These are phyloP conservation scores for Colletotrichum coccodes DNA, from an alignment of 2,329 filamentous ascomycete species.

Conservation along the genomic window DNA sequence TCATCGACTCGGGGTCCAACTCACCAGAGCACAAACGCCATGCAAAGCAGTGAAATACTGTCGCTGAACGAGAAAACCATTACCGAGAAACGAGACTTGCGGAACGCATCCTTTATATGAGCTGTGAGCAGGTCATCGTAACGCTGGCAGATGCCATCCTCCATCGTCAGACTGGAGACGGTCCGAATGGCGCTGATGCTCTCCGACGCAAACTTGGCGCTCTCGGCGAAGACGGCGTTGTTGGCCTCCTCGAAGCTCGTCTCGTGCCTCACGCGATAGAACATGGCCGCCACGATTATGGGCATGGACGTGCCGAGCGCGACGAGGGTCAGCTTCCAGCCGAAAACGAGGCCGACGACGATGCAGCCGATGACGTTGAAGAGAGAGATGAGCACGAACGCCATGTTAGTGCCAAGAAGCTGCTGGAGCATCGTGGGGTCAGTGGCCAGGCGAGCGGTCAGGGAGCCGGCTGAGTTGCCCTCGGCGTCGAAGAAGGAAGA, in stretches of 20 bases:
- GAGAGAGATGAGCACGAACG: constrained; percentile 30
- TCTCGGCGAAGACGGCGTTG: constrained; percentile 27
- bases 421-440: constrained; percentile 34
- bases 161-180: constrained; percentile 31
- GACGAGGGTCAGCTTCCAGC: constrained; percentile 51
- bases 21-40: constrained; percentile 33
- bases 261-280: constrained; percentile 32
- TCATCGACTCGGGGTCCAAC: background rate
- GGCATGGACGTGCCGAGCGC: constrained; percentile 38
- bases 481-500: constrained; percentile 44
- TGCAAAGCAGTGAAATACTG: constrained; percentile 28
- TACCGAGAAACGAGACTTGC: constrained; percentile 25
- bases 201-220: constrained; percentile 33
- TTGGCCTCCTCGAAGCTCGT: constrained; percentile 24
- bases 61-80: constrained; percentile 30
- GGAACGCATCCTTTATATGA: constrained; percentile 27
- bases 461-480: constrained; percentile 37
- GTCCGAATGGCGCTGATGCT: constrained; percentile 32
- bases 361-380: constrained; percentile 34
- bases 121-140: constrained; percentile 16
- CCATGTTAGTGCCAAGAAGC: constrained; percentile 35
- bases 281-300: constrained; percentile 35
- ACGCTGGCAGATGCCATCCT: constrained; percentile 26
- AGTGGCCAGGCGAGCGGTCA: constrained; percentile 37
- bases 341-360: constrained; percentile 45